Conservation (phyloP, 192 early-diverging fungal genomes). For the Gamsiella multidivaricata region DNA sequence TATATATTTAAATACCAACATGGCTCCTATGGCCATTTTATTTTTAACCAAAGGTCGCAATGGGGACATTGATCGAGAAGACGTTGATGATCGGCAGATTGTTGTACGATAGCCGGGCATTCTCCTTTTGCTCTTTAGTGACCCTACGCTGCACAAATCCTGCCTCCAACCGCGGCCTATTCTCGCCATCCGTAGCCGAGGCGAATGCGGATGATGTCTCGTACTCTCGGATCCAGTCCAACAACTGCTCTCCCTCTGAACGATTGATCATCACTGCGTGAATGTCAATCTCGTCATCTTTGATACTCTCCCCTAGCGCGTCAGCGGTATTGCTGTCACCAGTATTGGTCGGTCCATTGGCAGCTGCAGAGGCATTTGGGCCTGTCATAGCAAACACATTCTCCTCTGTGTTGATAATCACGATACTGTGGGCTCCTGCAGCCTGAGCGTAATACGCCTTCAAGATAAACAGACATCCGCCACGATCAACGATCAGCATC, state of each 20-base stretch:
- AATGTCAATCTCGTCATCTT: constrained; percentile 44
- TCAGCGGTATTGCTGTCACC: neutral
- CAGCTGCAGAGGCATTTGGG: neutral
- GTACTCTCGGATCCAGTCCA: constrained; percentile 37
- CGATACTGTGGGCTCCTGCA: constrained; percentile 51
- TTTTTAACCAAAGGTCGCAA: constrained; percentile 15
- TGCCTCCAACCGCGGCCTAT: neutral
- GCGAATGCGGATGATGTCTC: neutral
- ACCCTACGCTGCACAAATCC: constrained; percentile 38
- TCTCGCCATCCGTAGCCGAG: neutral
- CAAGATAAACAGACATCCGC: constrained; percentile 56
- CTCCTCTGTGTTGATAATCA: constrained; percentile 56
- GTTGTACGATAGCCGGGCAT: constrained; percentile 37
- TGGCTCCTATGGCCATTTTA: neutral
- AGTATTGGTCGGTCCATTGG: neutral
- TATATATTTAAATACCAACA: neutral
- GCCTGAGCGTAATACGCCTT: constrained; percentile 58
- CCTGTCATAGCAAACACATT: constrained; percentile 39
- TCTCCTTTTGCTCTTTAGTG: constrained; percentile 24
- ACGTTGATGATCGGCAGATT: constrained; percentile 43
- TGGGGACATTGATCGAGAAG: constrained; percentile 12
- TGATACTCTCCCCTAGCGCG: constrained; percentile 22
- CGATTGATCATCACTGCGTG: constrained; percentile 38
- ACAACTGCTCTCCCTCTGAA: constrained; percentile 12
- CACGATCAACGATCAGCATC: constrained; percentile 56